These are phyloP conservation scores for Xylariaceae sp. DNA, from an alignment of 2,329 filamentous ascomycete species.

Conservation along the genomic window DNA sequence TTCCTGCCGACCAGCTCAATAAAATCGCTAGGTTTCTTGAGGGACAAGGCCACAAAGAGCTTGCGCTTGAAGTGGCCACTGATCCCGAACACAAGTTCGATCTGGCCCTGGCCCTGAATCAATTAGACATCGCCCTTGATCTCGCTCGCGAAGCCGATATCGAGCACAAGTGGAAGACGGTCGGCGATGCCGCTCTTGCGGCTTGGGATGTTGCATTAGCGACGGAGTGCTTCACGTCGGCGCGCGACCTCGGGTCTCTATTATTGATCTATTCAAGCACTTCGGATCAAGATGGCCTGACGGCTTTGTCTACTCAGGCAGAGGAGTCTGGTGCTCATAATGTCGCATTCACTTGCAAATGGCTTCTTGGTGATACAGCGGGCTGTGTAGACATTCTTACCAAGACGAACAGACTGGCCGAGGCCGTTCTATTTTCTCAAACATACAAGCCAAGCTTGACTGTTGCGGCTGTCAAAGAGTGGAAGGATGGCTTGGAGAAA, in stretches of 20 bases:
- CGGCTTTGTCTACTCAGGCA: constrained; percentile 70
- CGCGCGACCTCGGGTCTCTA: constrained; percentile 85
- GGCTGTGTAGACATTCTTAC: constrained; percentile 77
- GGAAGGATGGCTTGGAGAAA: constrained; percentile 84
- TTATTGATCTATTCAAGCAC: constrained; percentile 87
- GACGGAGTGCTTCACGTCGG: constrained; percentile 87
- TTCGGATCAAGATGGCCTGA: constrained; percentile 71
- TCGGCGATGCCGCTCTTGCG: constrained; percentile 84
- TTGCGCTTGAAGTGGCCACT: constrained; percentile 90
- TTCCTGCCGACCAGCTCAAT: constrained; percentile 92
- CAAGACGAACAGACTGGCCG: constrained; percentile 75
- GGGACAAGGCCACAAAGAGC: constrained; percentile 94
- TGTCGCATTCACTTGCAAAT: constrained; percentile 85
- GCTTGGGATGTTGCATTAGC: constrained; percentile 86
- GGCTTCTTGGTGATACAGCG: constrained; percentile 80
- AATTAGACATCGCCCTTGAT: constrained; percentile 80
- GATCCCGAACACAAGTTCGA: constrained; percentile 97
- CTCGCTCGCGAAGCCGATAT: constrained; percentile 80
- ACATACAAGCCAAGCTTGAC: constrained; percentile 88
- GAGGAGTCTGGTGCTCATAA: constrained; percentile 80
- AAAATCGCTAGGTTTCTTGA: constrained; percentile 98
- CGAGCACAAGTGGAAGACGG: constrained; percentile 98
- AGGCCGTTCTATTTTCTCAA: constrained; percentile 88
- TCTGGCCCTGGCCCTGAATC: constrained; percentile 76
- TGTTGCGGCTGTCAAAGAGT: constrained; percentile 64